Percentiles rank a stretch among this genome's conserved stretches.
phyloP scores from a whole-genome alignment of 2,329 filamentous ascomycete genomes.

The Aulographum hederae region DNA sequence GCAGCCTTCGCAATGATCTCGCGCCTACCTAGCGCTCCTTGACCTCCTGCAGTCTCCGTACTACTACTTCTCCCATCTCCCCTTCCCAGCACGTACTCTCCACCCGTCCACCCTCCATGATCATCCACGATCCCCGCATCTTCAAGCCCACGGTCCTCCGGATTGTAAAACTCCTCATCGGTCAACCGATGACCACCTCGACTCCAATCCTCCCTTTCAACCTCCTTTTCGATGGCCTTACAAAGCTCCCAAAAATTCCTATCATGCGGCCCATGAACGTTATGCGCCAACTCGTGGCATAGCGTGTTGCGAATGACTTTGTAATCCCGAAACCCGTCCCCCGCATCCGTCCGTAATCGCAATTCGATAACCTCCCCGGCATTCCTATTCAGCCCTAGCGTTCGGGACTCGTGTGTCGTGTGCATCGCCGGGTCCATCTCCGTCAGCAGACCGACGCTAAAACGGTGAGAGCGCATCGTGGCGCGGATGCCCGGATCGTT shows the following conservation, averaged over 20 bases:
- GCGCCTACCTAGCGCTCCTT: constrained; percentile 3
- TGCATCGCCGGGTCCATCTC: constrained; percentile 88
- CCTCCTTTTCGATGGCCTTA: constrained; percentile 72
- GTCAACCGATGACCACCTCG: constrained; percentile 47
- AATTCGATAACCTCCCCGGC: constrained; percentile 79
- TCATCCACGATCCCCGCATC: constrained; percentile 38
- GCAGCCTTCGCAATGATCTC: constrained; percentile 6
- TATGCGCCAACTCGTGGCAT: constrained; percentile 90
- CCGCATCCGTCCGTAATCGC: constrained; percentile 75
- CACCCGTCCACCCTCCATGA: constrained; percentile 60
- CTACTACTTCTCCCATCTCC: constrained; percentile 18
- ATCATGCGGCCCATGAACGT: constrained; percentile 73
- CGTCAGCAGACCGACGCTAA: constrained; percentile 69
- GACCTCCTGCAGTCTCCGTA: not conserved
- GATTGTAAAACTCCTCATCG: constrained; percentile 39
- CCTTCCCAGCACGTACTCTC: constrained; percentile 47
- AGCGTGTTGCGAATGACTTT: constrained; percentile 78
- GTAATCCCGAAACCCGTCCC: constrained; percentile 89
- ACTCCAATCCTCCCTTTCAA: constrained; percentile 63
- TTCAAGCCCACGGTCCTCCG: constrained; percentile 15
- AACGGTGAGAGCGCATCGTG: constrained; percentile 69
- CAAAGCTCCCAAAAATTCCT: constrained; percentile 79
- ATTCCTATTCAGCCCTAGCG: constrained; percentile 76
- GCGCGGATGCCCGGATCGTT: constrained; percentile 72
- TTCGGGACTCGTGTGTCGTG: constrained; percentile 66